Evolutionary conservation across 1,139 yeast genomes (phyloP), one percentile per base, ranked within the genome.

Genomic region (Taphrina flavorubra): DNA sequence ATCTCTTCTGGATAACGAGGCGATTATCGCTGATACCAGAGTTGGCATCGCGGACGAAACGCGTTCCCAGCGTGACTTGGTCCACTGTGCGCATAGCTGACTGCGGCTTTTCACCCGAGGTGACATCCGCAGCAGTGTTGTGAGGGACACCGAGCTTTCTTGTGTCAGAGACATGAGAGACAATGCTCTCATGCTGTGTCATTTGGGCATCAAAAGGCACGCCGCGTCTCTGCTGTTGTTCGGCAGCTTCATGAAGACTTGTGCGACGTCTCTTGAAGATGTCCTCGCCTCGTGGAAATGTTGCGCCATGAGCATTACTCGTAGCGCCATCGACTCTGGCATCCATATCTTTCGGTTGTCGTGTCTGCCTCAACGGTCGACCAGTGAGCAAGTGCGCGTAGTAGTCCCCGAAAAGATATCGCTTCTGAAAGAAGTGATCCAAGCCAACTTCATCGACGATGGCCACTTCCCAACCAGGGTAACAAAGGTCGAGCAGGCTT

Each of bases 391-490:
- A 18, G 44, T 63, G 67, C 7, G 60, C 67, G 18, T 63, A 63
- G 47, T 42, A 55, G 25, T 63, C 67, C 5, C 67, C 67, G 36
- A 63, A 63, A 7, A 63, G 47, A 47, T 44, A 55, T 36, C 67
- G 44, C 40, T 51, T 53, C 47, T 44, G 39, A 37, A 46, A 63
- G 25, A 63, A 63, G 47, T 63, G 67, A 14, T 51, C 18, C 20
- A 63, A 6, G 4, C 56, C 67, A 5, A 25, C n/a, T 20, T 53
- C 46, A 44, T 56, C 55, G 31, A 63, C 11, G 16, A 63, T 34
- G 34, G 67, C 67, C 16, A 63, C 61, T 20, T 63, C 67, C 67
- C 67, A 63, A n/a, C 67, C 67, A 6, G 67, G 67, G 37, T 44
- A 63, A 25, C 67, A 63, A 42, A 63, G 34, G 42, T 63, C 67